phyloP scores from a whole-genome alignment of 805 yeast species.

The Candida sakaeoensis region DNA sequence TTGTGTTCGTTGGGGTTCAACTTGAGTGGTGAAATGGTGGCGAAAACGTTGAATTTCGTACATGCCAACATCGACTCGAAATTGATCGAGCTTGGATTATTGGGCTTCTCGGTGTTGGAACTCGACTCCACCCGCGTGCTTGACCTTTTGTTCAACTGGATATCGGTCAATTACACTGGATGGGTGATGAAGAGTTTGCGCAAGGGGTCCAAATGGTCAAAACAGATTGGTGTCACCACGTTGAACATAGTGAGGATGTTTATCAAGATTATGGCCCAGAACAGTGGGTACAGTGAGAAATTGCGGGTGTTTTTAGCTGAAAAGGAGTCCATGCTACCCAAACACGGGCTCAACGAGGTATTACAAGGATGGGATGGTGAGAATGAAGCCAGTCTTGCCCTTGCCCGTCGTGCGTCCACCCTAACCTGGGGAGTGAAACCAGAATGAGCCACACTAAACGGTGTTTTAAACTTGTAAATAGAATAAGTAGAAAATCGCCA shows the following conservation, averaged over 20 bases:
- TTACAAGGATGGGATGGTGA: too few relatives aligned
- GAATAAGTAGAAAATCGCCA: neutral
- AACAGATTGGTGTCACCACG: slow-evolving; percentile 43
- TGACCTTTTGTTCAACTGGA: slow-evolving; percentile 50
- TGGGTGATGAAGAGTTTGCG: slow-evolving; percentile 50
- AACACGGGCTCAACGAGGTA: too few relatives aligned
- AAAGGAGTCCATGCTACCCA: slow-evolving; percentile 30
- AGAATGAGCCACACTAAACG: slow-evolving; percentile 14
- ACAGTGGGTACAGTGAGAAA: slow-evolving; percentile 20
- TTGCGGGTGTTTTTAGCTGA: slow-evolving; percentile 26
- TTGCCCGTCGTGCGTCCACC: too few relatives aligned
- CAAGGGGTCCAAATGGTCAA: slow-evolving; percentile 43
- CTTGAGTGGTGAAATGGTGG: slow-evolving; percentile 41
- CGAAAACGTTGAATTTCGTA: slow-evolving; percentile 55
- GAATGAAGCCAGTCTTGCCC: too few relatives aligned
- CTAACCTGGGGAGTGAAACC: too few relatives aligned
- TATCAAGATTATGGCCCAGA: slow-evolving; percentile 37
- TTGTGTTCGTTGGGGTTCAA: slow-evolving; percentile 53
- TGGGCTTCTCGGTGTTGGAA: slow-evolving; percentile 46
- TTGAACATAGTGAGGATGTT: slow-evolving; percentile 40
- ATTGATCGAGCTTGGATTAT: slow-evolving; percentile 52
- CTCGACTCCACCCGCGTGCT: slow-evolving; percentile 15
- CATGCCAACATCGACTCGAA: slow-evolving; percentile 52
- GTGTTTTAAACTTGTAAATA: slow-evolving; percentile 10
- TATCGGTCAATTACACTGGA: slow-evolving; percentile 44